A percentile compares a stretch with the other conserved stretches of the same genome.
These are phyloP conservation scores for Fistulina hepatica DNA, from an alignment of 1,284 basidiomycete genomes.

Conservation along the genomic window DNA sequence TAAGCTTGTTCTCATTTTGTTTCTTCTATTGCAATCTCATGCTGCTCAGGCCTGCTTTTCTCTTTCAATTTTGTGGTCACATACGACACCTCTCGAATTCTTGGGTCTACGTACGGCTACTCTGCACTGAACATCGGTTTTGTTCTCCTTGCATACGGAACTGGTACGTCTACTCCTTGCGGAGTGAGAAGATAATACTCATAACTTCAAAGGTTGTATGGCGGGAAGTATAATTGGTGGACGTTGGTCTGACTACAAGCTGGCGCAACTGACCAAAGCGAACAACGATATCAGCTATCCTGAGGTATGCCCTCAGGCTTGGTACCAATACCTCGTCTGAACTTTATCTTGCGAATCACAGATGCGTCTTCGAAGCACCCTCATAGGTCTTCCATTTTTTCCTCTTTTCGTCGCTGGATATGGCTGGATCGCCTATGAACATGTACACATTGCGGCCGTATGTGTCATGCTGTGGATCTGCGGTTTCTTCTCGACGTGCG, in stretches of 20 bases:
- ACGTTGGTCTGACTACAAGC: slow-evolving; percentile 60
- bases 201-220: slow-evolving; percentile 39
- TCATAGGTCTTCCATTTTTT: slow-evolving; percentile 41
- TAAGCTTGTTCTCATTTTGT: slow-evolving; percentile 23
- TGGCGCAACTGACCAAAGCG: slow-evolving; percentile 41
- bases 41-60: slow-evolving; percentile 51
- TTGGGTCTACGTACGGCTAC: slow-evolving; percentile 55
- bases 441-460: slow-evolving; percentile 50
- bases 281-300: slow-evolving; percentile 55
- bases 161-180: slow-evolving; percentile 32
- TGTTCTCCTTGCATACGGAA: slow-evolving; percentile 64
- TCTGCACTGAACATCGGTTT: slow-evolving; percentile 64
- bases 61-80: slow-evolving; percentile 58
- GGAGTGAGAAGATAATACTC: slow-evolving; percentile 2
- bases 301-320: slow-evolving; percentile 39
- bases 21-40: slow-evolving; percentile 1
- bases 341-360: slow-evolving; percentile 20
- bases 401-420: slow-evolving; percentile 57
- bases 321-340: not conserved
- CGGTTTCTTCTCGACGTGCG: slow-evolving; percentile 65
- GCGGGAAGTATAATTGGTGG: slow-evolving; percentile 68
- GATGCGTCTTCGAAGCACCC: slow-evolving; percentile 65
- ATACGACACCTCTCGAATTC: slow-evolving; percentile 66
- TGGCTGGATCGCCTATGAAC: slow-evolving; percentile 65
- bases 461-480: slow-evolving; percentile 52